Evolutionary conservation across 1,284 basidiomycete species (phyloP), one percentile per base, ranked within the genome.

Genomic region (Tilletiaria anomala): DNA sequence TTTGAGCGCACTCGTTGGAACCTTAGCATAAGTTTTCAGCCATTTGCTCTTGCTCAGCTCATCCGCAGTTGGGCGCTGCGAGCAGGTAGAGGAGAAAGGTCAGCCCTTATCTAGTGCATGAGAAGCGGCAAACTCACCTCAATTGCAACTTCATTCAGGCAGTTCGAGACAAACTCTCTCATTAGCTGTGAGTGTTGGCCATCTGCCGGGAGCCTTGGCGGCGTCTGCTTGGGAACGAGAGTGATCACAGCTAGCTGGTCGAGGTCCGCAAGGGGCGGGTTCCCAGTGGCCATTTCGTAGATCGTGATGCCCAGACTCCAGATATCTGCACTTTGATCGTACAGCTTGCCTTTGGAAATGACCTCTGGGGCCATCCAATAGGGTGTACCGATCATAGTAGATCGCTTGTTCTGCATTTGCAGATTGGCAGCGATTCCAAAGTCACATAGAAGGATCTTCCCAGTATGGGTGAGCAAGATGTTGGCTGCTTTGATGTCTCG

Each of bases 281-380:
- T 79, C n/a, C 89, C 89, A 59, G 83, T 91, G 40, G 80, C 78
- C 79, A 94, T 88, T 68, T 96, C 89, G 59, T 44, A 93, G 14
- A 89, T 76, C 66, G 88, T 83, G 59, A 96, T 89, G 5, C 89
- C 89, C 44, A 96, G 70, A 56, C 84, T 88, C 89, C 89, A 96
- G 38, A 96, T 86, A 61, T 96, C 91, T 4, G 89, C 91, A 61
- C 87, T 86, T 22, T 82, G 81, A 60, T 96, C 89, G 67, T 97
- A 97, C 34, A 80, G 74, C 23, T 48, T 49, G 34, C 51, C 51
- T 31, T 80, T 78, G 48, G 86, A 82, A 14, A 91, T 83, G 4
- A 96, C 87, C 69, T 96, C 91, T 0, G 89, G 89, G 0, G 89
- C 89, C 91, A 96, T 96, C 89, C 89, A 96, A 65, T 91, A 86